Evolutionary conservation across 2,329 filamentous ascomycete genomes (phyloP).

Genomic region (Clarireedia homoeocarpa): DNA sequence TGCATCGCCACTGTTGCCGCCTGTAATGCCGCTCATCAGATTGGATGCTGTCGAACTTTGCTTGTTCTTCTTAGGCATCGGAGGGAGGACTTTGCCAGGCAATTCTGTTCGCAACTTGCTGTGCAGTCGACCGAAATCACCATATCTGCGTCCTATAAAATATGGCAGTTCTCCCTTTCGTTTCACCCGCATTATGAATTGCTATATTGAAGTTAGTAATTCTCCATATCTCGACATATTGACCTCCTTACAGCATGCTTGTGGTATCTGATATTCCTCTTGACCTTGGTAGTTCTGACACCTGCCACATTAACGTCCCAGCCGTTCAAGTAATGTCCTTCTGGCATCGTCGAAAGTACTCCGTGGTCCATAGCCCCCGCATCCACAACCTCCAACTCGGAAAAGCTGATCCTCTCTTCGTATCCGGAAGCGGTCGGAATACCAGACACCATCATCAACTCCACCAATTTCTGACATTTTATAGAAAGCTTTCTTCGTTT

Average conservation of each 20-base stretch:
- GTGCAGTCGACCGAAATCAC: conserved; percentile 76
- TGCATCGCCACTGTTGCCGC: conserved; percentile 56
- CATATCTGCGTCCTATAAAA: conserved; percentile 79
- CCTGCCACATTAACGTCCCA: conserved; percentile 97
- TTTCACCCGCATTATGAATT: conserved; percentile 86
- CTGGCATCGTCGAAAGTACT: conserved; percentile 75
- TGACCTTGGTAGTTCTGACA: conserved; percentile 71
- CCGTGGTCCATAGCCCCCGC: conserved; percentile 87
- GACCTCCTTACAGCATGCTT: conserved; percentile 67
- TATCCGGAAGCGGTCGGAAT: conserved; percentile 94
- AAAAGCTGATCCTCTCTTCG: conserved; percentile 93
- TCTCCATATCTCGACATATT: background rate
- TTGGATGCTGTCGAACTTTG: conserved; percentile 58
- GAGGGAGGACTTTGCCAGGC: conserved; percentile 81
- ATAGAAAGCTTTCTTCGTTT: conserved; percentile 86
- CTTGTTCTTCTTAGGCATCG: conserved; percentile 89
- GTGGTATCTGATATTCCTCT: conserved; percentile 82
- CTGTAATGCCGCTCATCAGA: conserved; percentile 43
- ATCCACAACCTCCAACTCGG: conserved; percentile 94
- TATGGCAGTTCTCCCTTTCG: conserved; percentile 65
- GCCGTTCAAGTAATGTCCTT: conserved; percentile 86
- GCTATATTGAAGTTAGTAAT: conserved; percentile 38
- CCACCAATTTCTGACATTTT: conserved; percentile 92
- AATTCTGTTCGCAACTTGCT: conserved; percentile 75
- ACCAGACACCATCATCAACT: conserved; percentile 99